phyloP scores from a whole-genome alignment of 2,329 filamentous ascomycete genomes.

The Fusarium fracticaudum region DNA sequence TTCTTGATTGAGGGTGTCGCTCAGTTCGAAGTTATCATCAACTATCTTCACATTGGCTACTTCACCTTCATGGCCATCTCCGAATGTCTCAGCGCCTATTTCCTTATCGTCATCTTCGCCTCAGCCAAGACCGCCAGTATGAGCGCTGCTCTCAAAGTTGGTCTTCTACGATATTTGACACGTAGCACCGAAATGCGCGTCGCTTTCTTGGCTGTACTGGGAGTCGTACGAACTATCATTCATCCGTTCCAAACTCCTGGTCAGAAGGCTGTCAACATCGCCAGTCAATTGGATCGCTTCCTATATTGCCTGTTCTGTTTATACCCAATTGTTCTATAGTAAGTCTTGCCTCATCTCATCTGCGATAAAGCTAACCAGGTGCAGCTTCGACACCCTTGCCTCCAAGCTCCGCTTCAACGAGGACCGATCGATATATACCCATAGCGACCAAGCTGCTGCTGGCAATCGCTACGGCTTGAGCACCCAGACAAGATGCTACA shows the following conservation, averaged over 20 bases:
- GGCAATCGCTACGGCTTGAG: background rate
- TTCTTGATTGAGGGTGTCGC: constrained; percentile 42
- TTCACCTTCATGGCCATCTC: constrained; percentile 53
- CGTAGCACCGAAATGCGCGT: constrained; percentile 52
- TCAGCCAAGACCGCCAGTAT: constrained; percentile 41
- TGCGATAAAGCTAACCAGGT: background rate
- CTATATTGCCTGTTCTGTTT: constrained; percentile 53
- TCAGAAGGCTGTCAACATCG: constrained; percentile 48
- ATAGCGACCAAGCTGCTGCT: constrained; percentile 4
- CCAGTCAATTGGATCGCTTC: constrained; percentile 53
- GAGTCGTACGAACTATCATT: constrained; percentile 52
- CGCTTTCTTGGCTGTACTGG: constrained; percentile 49
- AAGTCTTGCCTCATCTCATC: background rate
- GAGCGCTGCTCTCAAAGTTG: constrained; percentile 42
- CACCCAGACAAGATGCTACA: constrained; percentile 21
- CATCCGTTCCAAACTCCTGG: constrained; percentile 51
- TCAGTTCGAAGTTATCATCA: constrained; percentile 43
- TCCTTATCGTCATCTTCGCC: constrained; percentile 51
- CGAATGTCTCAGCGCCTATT: constrained; percentile 52
- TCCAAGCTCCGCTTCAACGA: constrained; percentile 43
- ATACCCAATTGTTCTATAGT: constrained; percentile 54
- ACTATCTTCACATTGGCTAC: constrained; percentile 53
- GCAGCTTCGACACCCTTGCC: constrained; percentile 47
- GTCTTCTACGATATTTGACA: constrained; percentile 51
- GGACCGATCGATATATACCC: constrained; percentile 11